These are phyloP conservation scores for Carnegiea gigantea DNA, from an alignment of 179 eudicot genomes.

Conservation along the genomic window DNA sequence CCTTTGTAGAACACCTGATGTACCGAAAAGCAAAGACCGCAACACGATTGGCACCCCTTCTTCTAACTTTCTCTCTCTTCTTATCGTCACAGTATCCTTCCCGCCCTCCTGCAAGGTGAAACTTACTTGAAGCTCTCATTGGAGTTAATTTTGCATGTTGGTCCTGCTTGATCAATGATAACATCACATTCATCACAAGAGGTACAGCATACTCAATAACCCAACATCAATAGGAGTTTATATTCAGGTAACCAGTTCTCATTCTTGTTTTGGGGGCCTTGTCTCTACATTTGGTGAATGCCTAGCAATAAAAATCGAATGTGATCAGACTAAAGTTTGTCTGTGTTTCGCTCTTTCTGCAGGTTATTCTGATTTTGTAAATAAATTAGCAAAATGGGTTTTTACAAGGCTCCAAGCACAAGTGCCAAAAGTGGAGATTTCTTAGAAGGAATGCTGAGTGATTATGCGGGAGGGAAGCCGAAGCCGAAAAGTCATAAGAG, in stretches of 20 bases:
- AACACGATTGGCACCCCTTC: slow-evolving; percentile 3
- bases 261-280: background rate
- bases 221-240: slow-evolving; percentile 6
- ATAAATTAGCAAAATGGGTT: slow-evolving; percentile 25
- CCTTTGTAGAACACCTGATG: slow-evolving; percentile 11
- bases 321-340: background rate
- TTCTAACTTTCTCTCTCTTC: slow-evolving; percentile 10
- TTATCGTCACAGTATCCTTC: background rate
- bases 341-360: background rate
- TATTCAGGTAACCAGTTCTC: slow-evolving; percentile 11
- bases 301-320: background rate
- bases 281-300: slow-evolving; percentile 1
- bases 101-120: background rate
- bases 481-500: slow-evolving; percentile 49
- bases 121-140: slow-evolving; percentile 5
- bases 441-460: slow-evolving; percentile 73
- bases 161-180: slow-evolving; percentile 3
- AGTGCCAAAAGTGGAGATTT: slow-evolving; percentile 59
- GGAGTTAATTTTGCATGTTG: background rate
- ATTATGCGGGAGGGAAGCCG: slow-evolving; percentile 51
- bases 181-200: background rate
- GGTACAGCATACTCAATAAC: background rate
- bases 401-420: slow-evolving; percentile 36
- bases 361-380: slow-evolving; percentile 3
- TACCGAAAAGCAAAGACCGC: background rate